phyloP scores from a whole-genome alignment of 2,329 filamentous ascomycete species.

The Penicillium sumatraense region DNA sequence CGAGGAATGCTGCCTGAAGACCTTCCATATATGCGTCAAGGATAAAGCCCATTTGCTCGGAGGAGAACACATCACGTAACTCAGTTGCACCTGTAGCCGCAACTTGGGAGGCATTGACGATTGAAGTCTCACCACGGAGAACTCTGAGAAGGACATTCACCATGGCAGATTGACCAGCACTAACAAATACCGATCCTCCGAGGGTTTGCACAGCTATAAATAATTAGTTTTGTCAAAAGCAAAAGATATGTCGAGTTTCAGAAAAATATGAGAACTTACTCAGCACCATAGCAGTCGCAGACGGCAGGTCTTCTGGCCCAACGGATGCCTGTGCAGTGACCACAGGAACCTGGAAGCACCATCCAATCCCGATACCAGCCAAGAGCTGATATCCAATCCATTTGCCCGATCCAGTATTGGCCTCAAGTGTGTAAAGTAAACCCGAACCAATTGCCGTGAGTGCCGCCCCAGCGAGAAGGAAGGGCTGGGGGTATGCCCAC shows the following conservation, averaged over 20 bases:
- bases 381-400: constrained; percentile 47
- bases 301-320: constrained; percentile 23
- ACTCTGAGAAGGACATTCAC: constrained; percentile 30
- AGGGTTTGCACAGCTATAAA: constrained; percentile 26
- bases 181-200: constrained; percentile 37
- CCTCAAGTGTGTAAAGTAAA: constrained; percentile 40
- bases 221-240: constrained; percentile 3
- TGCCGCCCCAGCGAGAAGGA: constrained; percentile 30
- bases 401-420: constrained; percentile 28
- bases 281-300: constrained; percentile 23
- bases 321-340: constrained; percentile 26
- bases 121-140: neutral
- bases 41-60: neutral
- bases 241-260: neutral
- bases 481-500: constrained; percentile 30
- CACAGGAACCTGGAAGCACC: constrained; percentile 29
- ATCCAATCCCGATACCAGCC: constrained; percentile 32
- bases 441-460: constrained; percentile 34
- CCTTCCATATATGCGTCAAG: constrained; percentile 14
- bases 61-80: constrained; percentile 3
- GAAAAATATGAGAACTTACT: constrained; percentile 1
- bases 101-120: too few relatives aligned
- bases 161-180: constrained; percentile 36
- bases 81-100: constrained; percentile 10
- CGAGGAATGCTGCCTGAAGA: constrained; percentile 10